These are phyloP conservation scores for Exsudoporus frostii DNA, from an alignment of 768 basidiomycete genomes.

Conservation along the genomic window DNA sequence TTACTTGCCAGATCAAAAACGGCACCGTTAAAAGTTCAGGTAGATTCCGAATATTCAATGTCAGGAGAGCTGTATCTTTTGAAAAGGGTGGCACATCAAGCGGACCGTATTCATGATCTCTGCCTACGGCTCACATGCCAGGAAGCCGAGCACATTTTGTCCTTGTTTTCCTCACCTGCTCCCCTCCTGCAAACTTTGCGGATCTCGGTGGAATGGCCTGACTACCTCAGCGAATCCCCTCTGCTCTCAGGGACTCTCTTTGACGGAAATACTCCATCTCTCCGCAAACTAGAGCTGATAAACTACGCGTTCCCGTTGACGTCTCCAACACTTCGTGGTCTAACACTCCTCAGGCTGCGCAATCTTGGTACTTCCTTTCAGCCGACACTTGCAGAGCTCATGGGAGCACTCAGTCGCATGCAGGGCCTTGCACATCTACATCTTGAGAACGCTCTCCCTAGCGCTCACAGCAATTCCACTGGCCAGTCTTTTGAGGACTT, in stretches of 20 bases:
- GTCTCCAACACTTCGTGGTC: slow-evolving; percentile 32
- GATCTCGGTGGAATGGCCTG: slow-evolving; percentile 17
- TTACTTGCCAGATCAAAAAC: slow-evolving; percentile 46
- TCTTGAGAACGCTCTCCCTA: slow-evolving; percentile 36
- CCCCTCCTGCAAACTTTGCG: slow-evolving; percentile 35
- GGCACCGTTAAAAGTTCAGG: slow-evolving; percentile 26
- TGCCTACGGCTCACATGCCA: slow-evolving; percentile 22
- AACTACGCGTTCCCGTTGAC: slow-evolving; percentile 37
- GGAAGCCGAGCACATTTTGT: slow-evolving; percentile 25
- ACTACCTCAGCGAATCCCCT: slow-evolving; percentile 17
- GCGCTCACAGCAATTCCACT: background rate
- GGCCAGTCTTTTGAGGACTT: background rate
- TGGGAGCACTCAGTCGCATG: slow-evolving; percentile 34
- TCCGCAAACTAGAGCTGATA: slow-evolving; percentile 36
- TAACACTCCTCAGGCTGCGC: slow-evolving; percentile 38
- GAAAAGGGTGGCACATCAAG: slow-evolving; percentile 30
- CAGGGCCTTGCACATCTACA: slow-evolving; percentile 33
- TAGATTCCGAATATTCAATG: slow-evolving; percentile 28
- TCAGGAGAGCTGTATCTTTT: slow-evolving; percentile 29
- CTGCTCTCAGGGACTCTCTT: slow-evolving; percentile 30
- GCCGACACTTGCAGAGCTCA: slow-evolving; percentile 32
- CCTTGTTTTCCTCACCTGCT: slow-evolving; percentile 21
- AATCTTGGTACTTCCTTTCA: slow-evolving; percentile 24
- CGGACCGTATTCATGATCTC: slow-evolving; percentile 34
- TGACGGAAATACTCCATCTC: slow-evolving; percentile 30